Evolutionary conservation across 441 rosid genomes (phyloP), one percentile per base, ranked within the genome.

Genomic region (Mallotus repandus): DNA sequence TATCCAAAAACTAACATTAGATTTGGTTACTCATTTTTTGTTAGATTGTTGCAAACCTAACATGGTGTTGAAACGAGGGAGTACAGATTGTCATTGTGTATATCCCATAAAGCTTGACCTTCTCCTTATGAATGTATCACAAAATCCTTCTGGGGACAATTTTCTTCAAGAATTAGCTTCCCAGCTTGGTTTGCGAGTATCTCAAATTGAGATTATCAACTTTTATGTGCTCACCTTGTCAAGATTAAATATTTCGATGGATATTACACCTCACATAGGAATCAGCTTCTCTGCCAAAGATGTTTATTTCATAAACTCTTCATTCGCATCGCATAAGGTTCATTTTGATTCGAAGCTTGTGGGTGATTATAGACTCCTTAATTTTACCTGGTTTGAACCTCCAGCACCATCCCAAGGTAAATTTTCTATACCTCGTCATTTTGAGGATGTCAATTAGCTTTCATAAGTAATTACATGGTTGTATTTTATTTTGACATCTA

Each of bases 31-130:
- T 73, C 57, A 7, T 78, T 80, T 77, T 81, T 13, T 78, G 73
- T 35, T 83, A 95, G 99, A 84, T 83, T 95, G 99, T 79, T 95
- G 99, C 88, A 87, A 87, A 80, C 87, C 83, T 21, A 75, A 89
- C 75, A 85, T 80, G 84, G 96, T 95, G 81, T 83, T 82, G 88
- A 95, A 87, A 84, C 86, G 87, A 74, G 90, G 87, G 70, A 84
- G 86, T 80, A 85, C 71, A 76, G 92, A 81, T 79, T 92, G 99
- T 77, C 92, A 91, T 75, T 95, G 99, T 59, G 98, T 86, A 61
- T 92, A 95, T 84, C 98, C 99, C 29, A 89, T 95, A 82, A 95
- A 91, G 88, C 87, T 95, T 70, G 99, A 92, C 74, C 93, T 95
- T 85, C 86, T 89, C 77, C 98, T 95, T 62, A 68, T 86, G 84